These are phyloP conservation scores for Aspergillus luchuensis DNA, from an alignment of 2,329 filamentous ascomycete genomes.

Conservation along the genomic window DNA sequence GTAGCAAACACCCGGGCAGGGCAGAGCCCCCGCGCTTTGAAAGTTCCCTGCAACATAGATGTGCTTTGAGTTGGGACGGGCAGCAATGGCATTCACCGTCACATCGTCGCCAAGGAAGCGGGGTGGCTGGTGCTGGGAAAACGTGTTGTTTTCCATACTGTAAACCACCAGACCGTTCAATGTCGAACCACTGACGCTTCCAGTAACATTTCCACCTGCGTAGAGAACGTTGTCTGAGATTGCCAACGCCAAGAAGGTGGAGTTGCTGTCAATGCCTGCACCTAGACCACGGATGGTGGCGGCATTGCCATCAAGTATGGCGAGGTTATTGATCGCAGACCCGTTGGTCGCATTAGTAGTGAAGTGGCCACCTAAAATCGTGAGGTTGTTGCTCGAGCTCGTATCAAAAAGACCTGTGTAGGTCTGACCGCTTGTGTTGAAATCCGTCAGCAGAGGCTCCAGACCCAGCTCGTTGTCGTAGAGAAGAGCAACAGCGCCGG, in stretches of 20 bases:
- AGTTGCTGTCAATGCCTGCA: conserved; percentile 65
- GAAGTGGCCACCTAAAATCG: conserved; percentile 87
- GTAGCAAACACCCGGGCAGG: conserved; percentile 78
- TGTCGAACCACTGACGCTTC: conserved; percentile 60
- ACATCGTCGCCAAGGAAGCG: conserved; percentile 69
- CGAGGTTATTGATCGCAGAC: conserved; percentile 73
- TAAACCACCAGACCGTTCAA: conserved; percentile 79
- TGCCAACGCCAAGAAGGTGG: conserved; percentile 73
- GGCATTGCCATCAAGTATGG: conserved; percentile 77
- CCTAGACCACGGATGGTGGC: conserved; percentile 69
- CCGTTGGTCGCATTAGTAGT: conserved; percentile 68
- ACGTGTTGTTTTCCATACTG: conserved; percentile 67
- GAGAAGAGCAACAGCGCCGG: conserved; percentile 70
- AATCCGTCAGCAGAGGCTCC: conserved; percentile 51
- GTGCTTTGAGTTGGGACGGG: conserved; percentile 69
- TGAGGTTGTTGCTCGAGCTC: conserved; percentile 71
- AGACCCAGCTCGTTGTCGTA: conserved; percentile 40
- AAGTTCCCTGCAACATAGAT: conserved; percentile 89
- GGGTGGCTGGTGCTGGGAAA: conserved; percentile 69
- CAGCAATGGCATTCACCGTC: conserved; percentile 74
- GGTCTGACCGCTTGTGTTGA: conserved; percentile 44
- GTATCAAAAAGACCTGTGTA: conserved; percentile 77
- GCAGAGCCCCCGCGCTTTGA: conserved; percentile 76
- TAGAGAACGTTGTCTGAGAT: conserved; percentile 70
- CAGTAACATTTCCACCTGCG: conserved; percentile 78